Evolutionary conservation across 768 basidiomycete species (phyloP).

Genomic region (Lyophyllum decastes): DNA sequence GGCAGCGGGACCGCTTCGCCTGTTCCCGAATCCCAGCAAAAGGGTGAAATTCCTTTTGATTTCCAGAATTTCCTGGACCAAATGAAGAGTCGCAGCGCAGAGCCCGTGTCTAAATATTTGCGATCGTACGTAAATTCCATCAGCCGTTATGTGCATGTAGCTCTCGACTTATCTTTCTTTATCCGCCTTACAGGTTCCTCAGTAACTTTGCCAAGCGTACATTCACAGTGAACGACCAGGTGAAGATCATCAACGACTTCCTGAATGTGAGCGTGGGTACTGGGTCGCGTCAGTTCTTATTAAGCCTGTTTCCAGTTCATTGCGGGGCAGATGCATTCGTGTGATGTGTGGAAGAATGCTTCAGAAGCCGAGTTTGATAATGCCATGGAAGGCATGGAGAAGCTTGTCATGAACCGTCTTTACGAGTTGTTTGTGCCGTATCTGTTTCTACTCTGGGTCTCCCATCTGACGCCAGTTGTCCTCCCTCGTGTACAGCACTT

Average conservation of each 20-base stretch:
- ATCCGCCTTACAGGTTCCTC: constrained; percentile 63
- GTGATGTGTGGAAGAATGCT: constrained; percentile 80
- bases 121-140: constrained; percentile 70
- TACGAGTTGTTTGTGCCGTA: constrained; percentile 81
- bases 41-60: constrained; percentile 67
- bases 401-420: constrained; percentile 96
- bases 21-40: constrained; percentile 18
- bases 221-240: constrained; percentile 90
- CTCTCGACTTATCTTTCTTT: not conserved
- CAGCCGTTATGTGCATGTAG: not conserved
- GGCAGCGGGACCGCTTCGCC: constrained; percentile 31
- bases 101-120: constrained; percentile 93
- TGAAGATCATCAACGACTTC: constrained; percentile 95
- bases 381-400: constrained; percentile 98
- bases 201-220: constrained; percentile 92
- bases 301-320: constrained; percentile 69
- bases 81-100: constrained; percentile 85
- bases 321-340: constrained; percentile 79
- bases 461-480: constrained; percentile 6
- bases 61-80: constrained; percentile 96
- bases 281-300: not conserved
- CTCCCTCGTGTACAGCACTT: constrained; percentile 60
- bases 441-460: not conserved
- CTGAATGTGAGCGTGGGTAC: constrained; percentile 57
- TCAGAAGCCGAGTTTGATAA: constrained; percentile 90